A percentile compares a stretch with the other conserved stretches of the same genome.
Evolutionary conservation across 495 filamentous ascomycete genomes (phyloP).

Genomic region (Penicillium fimorum): DNA sequence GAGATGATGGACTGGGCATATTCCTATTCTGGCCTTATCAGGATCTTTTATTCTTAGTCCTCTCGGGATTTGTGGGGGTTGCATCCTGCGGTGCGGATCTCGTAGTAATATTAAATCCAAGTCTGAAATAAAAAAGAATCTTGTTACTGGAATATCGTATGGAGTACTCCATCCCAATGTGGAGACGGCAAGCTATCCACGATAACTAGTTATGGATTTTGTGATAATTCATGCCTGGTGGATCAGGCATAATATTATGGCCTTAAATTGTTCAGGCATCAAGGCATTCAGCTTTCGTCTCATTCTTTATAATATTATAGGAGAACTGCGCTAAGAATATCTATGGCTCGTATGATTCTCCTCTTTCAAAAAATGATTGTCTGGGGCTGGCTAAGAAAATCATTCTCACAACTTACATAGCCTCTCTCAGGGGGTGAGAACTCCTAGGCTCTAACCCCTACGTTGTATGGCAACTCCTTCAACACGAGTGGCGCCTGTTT

Average conservation of each 20-base stretch:
- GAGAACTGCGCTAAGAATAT: too few relatives aligned
- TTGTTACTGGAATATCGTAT: not conserved
- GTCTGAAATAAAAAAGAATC: not conserved
- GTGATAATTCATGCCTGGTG: not conserved
- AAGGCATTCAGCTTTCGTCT: not conserved
- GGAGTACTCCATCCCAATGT: not conserved
- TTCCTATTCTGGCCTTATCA: not conserved
- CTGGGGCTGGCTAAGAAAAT: not conserved
- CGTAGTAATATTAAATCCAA: not conserved
- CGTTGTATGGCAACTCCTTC: not conserved
- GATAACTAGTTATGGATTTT: not conserved
- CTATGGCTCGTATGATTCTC: not conserved
- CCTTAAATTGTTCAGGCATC: too few relatives aligned
- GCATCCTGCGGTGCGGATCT: not conserved
- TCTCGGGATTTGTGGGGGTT: not conserved
- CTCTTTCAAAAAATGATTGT: not conserved
- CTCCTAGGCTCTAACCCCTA: not conserved
- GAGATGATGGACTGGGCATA: not conserved
- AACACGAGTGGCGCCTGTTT: not conserved
- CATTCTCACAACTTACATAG: not conserved
- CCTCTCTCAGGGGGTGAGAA: not conserved
- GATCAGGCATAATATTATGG: not conserved
- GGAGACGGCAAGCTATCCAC: not conserved
- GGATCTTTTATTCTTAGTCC: not conserved
- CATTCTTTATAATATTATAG: too few relatives aligned